These are phyloP conservation scores for Lasiosphaeriaceae sp. DNA, from an alignment of 495 filamentous ascomycete genomes.

Conservation along the genomic window DNA sequence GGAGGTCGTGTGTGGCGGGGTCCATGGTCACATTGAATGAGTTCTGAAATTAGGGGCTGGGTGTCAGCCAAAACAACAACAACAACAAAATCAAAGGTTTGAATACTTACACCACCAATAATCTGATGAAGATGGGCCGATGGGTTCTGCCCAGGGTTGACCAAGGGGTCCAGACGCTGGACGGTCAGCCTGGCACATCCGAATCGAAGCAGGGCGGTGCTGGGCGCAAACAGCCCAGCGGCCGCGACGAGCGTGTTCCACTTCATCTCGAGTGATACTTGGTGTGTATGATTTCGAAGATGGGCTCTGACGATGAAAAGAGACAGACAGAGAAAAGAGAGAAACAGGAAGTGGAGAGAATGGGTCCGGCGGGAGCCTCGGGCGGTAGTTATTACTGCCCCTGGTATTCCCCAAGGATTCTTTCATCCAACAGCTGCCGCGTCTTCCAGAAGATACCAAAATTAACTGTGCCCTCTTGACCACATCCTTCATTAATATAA, in stretches of 20 bases:
- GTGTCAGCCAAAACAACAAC: not conserved
- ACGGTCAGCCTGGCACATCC: slow-evolving; percentile 41
- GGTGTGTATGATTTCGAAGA: not conserved
- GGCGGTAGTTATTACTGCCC: not conserved
- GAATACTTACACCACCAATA: slow-evolving; percentile 30
- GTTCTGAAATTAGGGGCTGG: slow-evolving; percentile 11
- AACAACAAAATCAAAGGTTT: slow-evolving; percentile 15
- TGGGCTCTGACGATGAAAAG: slow-evolving; percentile 4
- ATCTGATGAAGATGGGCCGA: slow-evolving; percentile 29
- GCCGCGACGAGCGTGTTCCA: slow-evolving; percentile 35
- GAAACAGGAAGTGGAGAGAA: not conserved
- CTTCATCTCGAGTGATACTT: slow-evolving; percentile 29
- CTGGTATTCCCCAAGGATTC: slow-evolving; percentile 1
- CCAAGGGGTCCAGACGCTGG: slow-evolving; percentile 27
- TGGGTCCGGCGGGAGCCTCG: not conserved
- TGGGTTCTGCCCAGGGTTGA: slow-evolving; percentile 19
- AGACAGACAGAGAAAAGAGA: slow-evolving; percentile 1
- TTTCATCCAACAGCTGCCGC: not conserved
- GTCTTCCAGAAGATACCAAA: slow-evolving; percentile 2
- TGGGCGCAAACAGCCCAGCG: slow-evolving; percentile 41
- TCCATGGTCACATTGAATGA: slow-evolving; percentile 34
- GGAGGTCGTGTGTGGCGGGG: slow-evolving; percentile 26
- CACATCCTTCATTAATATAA: slow-evolving; percentile 28
- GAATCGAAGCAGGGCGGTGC: slow-evolving; percentile 53
- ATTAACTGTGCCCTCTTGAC: slow-evolving; percentile 19